Evolutionary conservation across 768 basidiomycete species (phyloP).

Genomic region (Termitomyces sp.): DNA sequence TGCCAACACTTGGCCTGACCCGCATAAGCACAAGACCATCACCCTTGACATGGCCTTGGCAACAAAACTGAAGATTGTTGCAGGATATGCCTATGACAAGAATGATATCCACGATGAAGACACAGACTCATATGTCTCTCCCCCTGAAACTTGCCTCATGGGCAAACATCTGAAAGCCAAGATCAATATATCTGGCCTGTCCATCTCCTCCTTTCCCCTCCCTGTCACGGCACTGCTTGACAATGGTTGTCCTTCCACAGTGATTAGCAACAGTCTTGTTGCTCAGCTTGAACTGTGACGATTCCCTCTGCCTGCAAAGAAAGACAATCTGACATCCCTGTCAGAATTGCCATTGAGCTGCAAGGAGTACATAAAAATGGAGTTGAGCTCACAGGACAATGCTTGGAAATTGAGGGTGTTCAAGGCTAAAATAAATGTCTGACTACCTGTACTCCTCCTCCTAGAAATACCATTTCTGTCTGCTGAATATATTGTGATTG

Average conservation of each 20-base stretch:
- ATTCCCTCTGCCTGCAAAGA: not conserved
- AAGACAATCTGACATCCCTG: too few relatives aligned
- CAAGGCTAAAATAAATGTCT: too few relatives aligned
- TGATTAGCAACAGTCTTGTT: not conserved
- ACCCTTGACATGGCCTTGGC: not conserved
- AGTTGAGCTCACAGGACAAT: constrained; percentile 8
- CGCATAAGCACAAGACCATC: not conserved
- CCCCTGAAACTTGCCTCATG: not conserved
- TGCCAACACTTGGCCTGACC: not conserved
- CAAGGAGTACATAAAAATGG: constrained; percentile 9
- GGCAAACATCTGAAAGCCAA: not conserved
- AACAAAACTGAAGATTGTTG: not conserved
- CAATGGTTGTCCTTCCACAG: not conserved
- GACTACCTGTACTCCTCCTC: too few relatives aligned
- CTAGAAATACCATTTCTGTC: too few relatives aligned
- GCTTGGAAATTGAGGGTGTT: too few relatives aligned
- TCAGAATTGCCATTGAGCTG: not conserved
- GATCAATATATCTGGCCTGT: not conserved
- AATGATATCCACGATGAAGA: not conserved
- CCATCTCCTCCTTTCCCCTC: not conserved
- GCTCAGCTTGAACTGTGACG: not conserved
- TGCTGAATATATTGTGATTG: too few relatives aligned
- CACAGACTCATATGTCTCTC: not conserved
- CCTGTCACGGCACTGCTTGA: not conserved
- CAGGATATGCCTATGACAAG: not conserved